Base-by-base conservation (phyloP, 2,329 filamentous ascomycete genomes). In the Cryoendolithus antarcticus region DNA sequence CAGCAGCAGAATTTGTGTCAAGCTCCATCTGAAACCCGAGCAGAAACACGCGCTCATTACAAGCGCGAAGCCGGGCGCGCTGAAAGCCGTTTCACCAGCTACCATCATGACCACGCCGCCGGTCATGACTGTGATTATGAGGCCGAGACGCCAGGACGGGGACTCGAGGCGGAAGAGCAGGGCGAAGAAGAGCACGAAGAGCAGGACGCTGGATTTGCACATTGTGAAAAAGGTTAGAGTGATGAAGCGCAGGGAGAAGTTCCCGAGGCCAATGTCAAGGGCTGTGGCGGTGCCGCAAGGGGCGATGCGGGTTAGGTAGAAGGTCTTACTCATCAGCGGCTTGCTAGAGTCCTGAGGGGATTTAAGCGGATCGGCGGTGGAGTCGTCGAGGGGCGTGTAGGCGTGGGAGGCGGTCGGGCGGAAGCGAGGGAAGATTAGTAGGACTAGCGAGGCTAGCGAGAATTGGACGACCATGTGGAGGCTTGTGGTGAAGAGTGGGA, bases 181-280 rank as follows among this genome's bases (percentile, higher is more conserved):
- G 45, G 91, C 91, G 59, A 98, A 98, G 35, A 94, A 62, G 13
- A 98, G 78, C 39, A 98, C 91, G 57, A 96, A 98, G 33, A 85
- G 88, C 13, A 98, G 74, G 10, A 89, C 85, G 7, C 88, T 95
- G 4, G 89, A 96, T 72, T 98, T 98, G 66, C 91, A 96, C 91
- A 98, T 96, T 44, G 91, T 98, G 63, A 94, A 93, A 60, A 98
- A 98, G 7, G 89, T 95, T 49, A 98, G 75, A 32, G 85, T 88
- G 53, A 98, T 96, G 60, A 93, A 95, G 62, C 89, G 91, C 52
- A 98, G 70, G 38, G 86, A 93, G 61, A 86, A 94, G 57, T 98
- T 98, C 47, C 91, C 91, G 42, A 98, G 65, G 9, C 91, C 91
- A 61, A 98, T 94, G 59, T 98, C 91, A 43, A 98, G 72, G 9